Base-by-base conservation (phyloP, 1,284 basidiomycete genomes). In the Cryptococcus sp. region DNA sequence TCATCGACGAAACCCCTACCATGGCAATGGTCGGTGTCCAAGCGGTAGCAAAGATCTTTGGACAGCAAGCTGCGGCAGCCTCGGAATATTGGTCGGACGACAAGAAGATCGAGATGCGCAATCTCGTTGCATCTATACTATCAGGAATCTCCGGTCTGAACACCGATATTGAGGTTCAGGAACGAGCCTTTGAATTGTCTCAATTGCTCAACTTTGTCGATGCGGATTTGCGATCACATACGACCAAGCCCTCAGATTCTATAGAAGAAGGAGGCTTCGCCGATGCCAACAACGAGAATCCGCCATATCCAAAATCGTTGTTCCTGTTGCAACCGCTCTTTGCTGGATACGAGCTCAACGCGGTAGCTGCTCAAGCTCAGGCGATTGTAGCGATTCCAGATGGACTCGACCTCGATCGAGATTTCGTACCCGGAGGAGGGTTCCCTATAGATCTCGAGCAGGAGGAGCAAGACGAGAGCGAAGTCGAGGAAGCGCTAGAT, bases 321-420 rank as follows among this genome's bases (percentile, higher is more conserved):
- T 87, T 84, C 68, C 81, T 98, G 46, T 83, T 98, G 43, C 78
- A 81, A 38, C 89, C 91, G 0, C 75, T 98, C 3, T 90, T 88
- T 63, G 79, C 80, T 22, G 69, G 80, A 5, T 85, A 94, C 64
- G 84, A 91, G 52, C 81, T 98, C 24, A 91, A 89, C 54, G 85
- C 90, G 0, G 85, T 97, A 16, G 91, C 86, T 1, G 67, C 76
- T 5, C 76, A 78, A 46, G 93, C 92, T 3, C 93, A 97, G 71
- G 79, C 77, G 5, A 83, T 82, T 48, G 85, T 98, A 0, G 79
- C 82, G 1, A 59, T 88, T 3, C 95, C 94, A 0, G 83, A 87
- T 2, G 88, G 84, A 1, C 74, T 98, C 19, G 83, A 97, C 68
- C 78, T 98, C 3, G 86, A 94, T 54, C 72, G 76, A 0, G 91